phyloP scores from a whole-genome alignment of 257 asterid species.

The Jacaranda copaia region DNA sequence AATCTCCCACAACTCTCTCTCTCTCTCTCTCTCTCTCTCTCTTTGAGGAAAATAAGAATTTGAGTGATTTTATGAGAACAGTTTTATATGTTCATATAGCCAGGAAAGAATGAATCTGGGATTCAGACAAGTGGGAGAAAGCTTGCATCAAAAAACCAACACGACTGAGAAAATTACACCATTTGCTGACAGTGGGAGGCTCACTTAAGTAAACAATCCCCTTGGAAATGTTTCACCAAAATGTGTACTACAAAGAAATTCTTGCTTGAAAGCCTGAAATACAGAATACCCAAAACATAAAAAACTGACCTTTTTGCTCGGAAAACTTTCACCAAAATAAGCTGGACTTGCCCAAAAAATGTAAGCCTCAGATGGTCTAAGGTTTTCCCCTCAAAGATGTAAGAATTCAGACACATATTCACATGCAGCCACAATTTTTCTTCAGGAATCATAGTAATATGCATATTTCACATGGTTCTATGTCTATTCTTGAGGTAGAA shows the following conservation, averaged over 20 bases:
- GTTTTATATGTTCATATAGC: not conserved
- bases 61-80: not conserved
- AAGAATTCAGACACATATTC: not conserved
- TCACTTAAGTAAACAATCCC: constrained; percentile 30
- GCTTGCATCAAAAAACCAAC: constrained; percentile 12
- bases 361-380: constrained; percentile 10
- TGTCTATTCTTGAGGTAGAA: not conserved
- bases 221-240: constrained; percentile 42
- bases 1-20: too few species aligned
- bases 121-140: constrained; percentile 15
- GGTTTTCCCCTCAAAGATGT: constrained; percentile 11
- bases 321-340: constrained; percentile 29
- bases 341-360: constrained; percentile 29
- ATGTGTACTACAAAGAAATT: constrained; percentile 28
- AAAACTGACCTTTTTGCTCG: constrained; percentile 28
- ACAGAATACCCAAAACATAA: constrained; percentile 32
- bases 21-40: too few species aligned
- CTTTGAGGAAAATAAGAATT: too few species aligned
- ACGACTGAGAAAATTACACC: constrained; percentile 8
- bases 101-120: constrained; percentile 30
- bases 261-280: constrained; percentile 33
- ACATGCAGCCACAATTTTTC: too few species aligned
- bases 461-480: not conserved
- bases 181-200: constrained; percentile 14
- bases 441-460: constrained; percentile 11